Evolutionary conservation across 106 monocot species (phyloP).

Genomic region (Dendrobium chrysotoxum): DNA sequence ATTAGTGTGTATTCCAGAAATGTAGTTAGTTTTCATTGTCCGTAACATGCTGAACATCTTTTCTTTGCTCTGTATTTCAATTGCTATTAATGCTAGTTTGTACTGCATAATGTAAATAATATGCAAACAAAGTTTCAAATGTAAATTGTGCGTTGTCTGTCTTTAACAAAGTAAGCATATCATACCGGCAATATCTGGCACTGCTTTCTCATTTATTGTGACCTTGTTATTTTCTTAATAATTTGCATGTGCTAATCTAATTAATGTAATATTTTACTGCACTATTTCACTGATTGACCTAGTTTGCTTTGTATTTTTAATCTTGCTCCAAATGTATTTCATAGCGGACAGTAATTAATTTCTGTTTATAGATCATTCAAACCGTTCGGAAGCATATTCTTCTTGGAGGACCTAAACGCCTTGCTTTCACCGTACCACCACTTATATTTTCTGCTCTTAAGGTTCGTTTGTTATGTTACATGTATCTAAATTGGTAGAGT

Average conservation of each 20-base stretch:
- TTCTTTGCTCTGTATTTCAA: neutral
- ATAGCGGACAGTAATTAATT: neutral
- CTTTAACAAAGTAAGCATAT: neutral
- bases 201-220: neutral
- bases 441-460: slow-evolving; percentile 80
- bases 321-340: neutral
- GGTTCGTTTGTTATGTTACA: slow-evolving; percentile 31
- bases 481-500: neutral
- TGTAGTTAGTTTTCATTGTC: no score
- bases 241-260: neutral
- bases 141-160: neutral
- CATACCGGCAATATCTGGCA: no score
- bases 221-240: neutral
- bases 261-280: neutral
- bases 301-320: neutral
- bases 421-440: slow-evolving; percentile 79
- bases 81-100: neutral
- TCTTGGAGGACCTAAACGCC: slow-evolving; percentile 71
- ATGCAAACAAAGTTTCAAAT: neutral
- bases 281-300: neutral
- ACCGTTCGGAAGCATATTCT: slow-evolving; percentile 81
- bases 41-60: no score
- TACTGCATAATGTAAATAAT: neutral
- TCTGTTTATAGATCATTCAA: slow-evolving; percentile 60
- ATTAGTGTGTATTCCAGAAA: no score